Base-by-base conservation (phyloP, 2,329 filamentous ascomycete species). In the Zarea fungicola region DNA sequence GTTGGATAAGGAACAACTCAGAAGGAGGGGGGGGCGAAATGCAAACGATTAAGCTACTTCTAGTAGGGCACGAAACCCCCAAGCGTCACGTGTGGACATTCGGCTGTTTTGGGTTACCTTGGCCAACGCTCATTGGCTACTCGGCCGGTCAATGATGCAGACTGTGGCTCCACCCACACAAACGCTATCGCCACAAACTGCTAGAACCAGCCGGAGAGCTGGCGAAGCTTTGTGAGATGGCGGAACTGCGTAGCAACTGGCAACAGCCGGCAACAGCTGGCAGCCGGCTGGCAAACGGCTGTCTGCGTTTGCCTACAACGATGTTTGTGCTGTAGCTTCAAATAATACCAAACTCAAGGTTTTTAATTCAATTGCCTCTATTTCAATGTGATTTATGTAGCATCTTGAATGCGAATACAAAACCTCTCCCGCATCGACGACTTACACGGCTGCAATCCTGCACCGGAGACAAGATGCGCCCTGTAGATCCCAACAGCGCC, bases 1-100 rank as follows among this genome's bases (percentile, higher is more conserved):
- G 62, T 67, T 63, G 66, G 67, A 68, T 70, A 60, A 69, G 62
- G 64, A 66, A 65, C 61, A 68, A 63, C 55, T 56, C 52, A 55
- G 51, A 53, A 42, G 52, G 45, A 55, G 52, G 60, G 59, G n/a
- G 62, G 63, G 61, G 59, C 55, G 56, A 56, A 61, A 55, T 58
- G 56, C 47, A 21, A 37, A 54, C 58, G 53, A 50, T 61, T 65
- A 62, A 62, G 60, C 58, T 60, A 62, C 53, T 55, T 51, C 41
- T 56, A 48, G 59, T 68, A 68, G 65, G 65, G 65, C 63, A 66
- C 54, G 57, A 59, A 68, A 56, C 65, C 65, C 65, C 60, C 55
- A 52, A 42, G 36, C 23, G 42, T 60, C 65, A 68, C 66, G 65
- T 68, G 66, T 50, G 42, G 47, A 16, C 35, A 35, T 16, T 48